Evolutionary conservation across 257 asterid species (phyloP).

Genomic region (Petrea volubilis): DNA sequence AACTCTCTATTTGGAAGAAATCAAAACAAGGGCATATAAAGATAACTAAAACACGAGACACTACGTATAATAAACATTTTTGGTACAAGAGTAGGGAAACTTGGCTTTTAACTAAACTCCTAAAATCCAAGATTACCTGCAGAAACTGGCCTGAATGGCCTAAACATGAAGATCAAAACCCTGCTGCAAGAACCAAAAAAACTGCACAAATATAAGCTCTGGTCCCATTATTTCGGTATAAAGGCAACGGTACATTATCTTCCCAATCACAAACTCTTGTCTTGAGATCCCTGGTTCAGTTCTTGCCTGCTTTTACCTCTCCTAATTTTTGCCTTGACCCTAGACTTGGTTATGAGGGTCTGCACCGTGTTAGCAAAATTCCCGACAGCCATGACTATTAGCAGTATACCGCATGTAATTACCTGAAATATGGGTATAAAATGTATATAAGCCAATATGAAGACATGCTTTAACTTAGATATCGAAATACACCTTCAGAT

Average conservation of each 20-base stretch:
- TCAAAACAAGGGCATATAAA: conserved; percentile 18
- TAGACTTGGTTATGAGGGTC: conserved; percentile 78
- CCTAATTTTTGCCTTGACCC: conserved; percentile 83
- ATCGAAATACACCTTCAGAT: neutral
- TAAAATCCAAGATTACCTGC: conserved; percentile 24
- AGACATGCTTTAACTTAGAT: neutral
- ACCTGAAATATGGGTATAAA: conserved; percentile 57
- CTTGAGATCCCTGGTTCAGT: conserved; percentile 44
- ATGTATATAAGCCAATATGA: neutral
- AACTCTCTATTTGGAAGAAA: conserved; percentile 9
- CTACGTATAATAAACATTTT: neutral
- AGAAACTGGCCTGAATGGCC: neutral
- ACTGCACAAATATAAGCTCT: conserved; percentile 20
- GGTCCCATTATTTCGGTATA: conserved; percentile 20
- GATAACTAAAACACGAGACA: neutral
- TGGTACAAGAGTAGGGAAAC: conserved; percentile 3
- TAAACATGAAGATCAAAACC: conserved; percentile 21
- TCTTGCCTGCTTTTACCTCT: conserved; percentile 78
- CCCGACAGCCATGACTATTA: conserved; percentile 92
- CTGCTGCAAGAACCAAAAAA: neutral
- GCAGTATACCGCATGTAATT: conserved; percentile 83
- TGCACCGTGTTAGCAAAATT: conserved; percentile 89
- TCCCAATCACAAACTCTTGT: conserved; percentile 36
- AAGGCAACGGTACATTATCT: neutral
- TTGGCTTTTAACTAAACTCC: conserved; percentile 2